Conservation (phyloP, 257 asterid genomes). For the Penstemon newberryi region DNA sequence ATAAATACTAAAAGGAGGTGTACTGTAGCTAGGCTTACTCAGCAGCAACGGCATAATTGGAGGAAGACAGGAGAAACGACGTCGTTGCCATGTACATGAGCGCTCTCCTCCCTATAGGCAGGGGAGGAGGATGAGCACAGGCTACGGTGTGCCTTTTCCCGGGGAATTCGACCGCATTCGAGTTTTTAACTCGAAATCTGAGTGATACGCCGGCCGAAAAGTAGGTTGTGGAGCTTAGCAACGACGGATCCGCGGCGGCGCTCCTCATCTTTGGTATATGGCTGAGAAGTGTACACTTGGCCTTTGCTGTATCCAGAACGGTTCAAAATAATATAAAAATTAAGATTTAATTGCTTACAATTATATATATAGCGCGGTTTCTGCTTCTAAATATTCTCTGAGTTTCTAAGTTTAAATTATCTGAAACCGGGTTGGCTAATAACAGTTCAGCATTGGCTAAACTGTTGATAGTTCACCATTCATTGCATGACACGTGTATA, state of each 20-base stretch:
- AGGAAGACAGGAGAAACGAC: conserved; percentile 50
- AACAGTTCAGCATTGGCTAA: no score
- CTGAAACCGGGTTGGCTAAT: no score
- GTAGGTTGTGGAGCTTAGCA: conserved; percentile 32
- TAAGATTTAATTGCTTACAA: no score
- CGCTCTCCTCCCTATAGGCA: conserved; percentile 57
- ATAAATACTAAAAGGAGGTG: conserved; percentile 14
- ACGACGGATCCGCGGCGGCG: conserved; percentile 35
- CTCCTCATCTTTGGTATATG: conserved; percentile 37
- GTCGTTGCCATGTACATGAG: conserved; percentile 48
- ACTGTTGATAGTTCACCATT: no score
- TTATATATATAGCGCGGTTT: no score
- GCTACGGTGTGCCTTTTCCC: conserved; percentile 34
- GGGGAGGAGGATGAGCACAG: conserved; percentile 34
- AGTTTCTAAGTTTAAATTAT: no score
- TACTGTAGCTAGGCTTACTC: conserved; percentile 41
- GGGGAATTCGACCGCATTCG: conserved; percentile 29
- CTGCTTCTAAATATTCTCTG: no score
- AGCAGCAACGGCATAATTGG: conserved; percentile 37
- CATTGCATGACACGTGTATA: no score
- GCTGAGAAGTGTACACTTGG: conserved; percentile 11
- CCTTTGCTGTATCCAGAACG: neutral
- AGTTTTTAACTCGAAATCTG: conserved; percentile 28
- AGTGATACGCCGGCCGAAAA: conserved; percentile 25
- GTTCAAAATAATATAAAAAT: neutral